These are phyloP conservation scores for Globisporangium radiosum DNA, from an alignment of 352 stramenopile species.

Conservation along the genomic window DNA sequence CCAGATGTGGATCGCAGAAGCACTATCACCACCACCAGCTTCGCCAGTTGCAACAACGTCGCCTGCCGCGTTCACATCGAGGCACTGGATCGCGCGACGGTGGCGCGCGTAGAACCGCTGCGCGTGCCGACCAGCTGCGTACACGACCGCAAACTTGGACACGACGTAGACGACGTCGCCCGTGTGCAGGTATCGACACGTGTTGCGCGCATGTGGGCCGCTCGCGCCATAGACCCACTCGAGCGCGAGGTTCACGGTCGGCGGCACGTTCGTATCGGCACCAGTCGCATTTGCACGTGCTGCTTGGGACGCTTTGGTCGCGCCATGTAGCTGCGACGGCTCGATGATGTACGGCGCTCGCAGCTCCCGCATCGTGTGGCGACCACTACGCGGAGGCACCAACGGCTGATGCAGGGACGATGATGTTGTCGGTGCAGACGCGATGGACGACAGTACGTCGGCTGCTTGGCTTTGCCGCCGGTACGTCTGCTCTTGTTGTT, in stretches of 20 bases:
- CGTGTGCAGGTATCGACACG: slow-evolving; percentile 37
- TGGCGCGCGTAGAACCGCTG: slow-evolving; percentile 76
- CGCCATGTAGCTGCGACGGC: slow-evolving; percentile 13
- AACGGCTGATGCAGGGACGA: not conserved
- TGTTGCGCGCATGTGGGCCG: slow-evolving; percentile 35
- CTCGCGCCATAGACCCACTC: slow-evolving; percentile 77
- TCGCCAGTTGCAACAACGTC: slow-evolving; percentile 69
- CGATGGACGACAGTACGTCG: not conserved
- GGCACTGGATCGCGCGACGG: slow-evolving; percentile 42
- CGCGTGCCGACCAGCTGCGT: slow-evolving; percentile 42
- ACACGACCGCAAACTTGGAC: slow-evolving; percentile 70
- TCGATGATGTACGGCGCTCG: slow-evolving; percentile 45
- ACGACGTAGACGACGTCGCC: slow-evolving; percentile 70
- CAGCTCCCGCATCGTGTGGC: slow-evolving; percentile 13
- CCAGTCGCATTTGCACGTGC: not conserved
- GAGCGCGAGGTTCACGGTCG: slow-evolving; percentile 54
- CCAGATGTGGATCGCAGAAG: slow-evolving; percentile 58
- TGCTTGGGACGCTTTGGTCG: slow-evolving; percentile 1
- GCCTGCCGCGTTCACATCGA: slow-evolving; percentile 46
- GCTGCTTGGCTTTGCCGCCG: too few relatives aligned
- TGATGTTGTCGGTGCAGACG: not conserved
- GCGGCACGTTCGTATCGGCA: slow-evolving; percentile 22
- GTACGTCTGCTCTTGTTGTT: not conserved
- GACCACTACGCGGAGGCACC: not conserved
- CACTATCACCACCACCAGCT: not conserved